phyloP scores from a whole-genome alignment of 345 rosid species.

The Sapria himalayana region DNA sequence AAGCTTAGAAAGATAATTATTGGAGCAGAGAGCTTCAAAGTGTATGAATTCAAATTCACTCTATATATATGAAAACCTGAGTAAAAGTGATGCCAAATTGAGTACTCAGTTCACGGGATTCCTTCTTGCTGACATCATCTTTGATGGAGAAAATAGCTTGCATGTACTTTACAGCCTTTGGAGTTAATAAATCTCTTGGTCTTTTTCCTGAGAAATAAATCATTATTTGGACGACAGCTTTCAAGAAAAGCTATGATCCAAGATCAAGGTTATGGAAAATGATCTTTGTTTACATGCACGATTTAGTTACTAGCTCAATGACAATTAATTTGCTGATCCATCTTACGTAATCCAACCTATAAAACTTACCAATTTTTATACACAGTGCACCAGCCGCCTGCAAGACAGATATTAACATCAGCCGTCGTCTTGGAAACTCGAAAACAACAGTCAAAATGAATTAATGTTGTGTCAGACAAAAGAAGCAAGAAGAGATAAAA shows the following conservation, averaged over 20 bases:
- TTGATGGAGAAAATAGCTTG: slow-evolving; percentile 76
- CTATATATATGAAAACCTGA: too few species aligned
- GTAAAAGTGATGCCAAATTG: slow-evolving; percentile 66
- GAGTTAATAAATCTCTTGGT: slow-evolving; percentile 86
- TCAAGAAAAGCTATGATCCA: too few species aligned
- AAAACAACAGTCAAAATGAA: too few species aligned
- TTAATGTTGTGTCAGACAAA: too few species aligned
- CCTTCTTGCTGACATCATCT: slow-evolving; percentile 88
- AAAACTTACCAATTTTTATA: slow-evolving; percentile 70
- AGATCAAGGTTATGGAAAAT: too few species aligned
- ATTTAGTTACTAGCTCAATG: too few species aligned
- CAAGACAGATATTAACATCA: slow-evolving; percentile 9
- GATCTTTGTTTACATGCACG: too few species aligned
- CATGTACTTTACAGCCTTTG: slow-evolving; percentile 85
- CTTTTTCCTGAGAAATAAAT: slow-evolving; percentile 52
- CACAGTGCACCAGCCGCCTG: slow-evolving; percentile 98
- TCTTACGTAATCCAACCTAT: slow-evolving; percentile 3
- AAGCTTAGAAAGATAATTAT: background rate
- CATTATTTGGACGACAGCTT: too few species aligned
- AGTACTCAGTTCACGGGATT: slow-evolving; percentile 85
- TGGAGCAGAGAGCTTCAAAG: too few species aligned
- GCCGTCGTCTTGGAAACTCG: too few species aligned
- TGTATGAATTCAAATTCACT: too few species aligned
- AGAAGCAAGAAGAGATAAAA: background rate
- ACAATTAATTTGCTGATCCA: too few species aligned